phyloP scores from a whole-genome alignment of 177 flowering plant genomes.

The Telopea speciosissima region DNA sequence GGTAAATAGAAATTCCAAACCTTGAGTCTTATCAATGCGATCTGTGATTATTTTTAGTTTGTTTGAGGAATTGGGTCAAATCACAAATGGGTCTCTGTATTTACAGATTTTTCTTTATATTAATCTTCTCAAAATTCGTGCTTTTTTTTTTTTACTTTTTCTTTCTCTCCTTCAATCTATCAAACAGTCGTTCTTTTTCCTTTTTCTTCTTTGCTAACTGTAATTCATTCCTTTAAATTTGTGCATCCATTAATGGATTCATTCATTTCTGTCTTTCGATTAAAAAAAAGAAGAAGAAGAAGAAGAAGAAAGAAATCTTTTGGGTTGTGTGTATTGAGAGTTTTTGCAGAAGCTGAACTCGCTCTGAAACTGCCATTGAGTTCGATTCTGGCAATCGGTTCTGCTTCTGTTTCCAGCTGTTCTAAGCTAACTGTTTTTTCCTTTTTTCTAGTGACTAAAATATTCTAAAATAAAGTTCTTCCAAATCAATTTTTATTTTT shows the following conservation, averaged over 20 bases:
- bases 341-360: background rate
- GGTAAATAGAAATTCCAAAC: constrained; percentile 3
- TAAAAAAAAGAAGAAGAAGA: too few relatives aligned
- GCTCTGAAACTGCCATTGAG: background rate
- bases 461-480: constrained; percentile 3
- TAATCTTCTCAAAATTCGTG: background rate
- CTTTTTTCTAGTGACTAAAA: constrained; percentile 4
- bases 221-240: constrained; percentile 14
- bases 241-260: constrained; percentile 17
- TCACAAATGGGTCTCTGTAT: constrained; percentile 10
- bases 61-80: constrained; percentile 11
- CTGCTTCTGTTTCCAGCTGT: constrained; percentile 11
- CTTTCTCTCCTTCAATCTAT: too few relatives aligned
- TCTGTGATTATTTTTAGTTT: constrained; percentile 9
- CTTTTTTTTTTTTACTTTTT: background rate
- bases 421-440: constrained; percentile 5
- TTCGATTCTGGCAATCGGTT: constrained; percentile 2
- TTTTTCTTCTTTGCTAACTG: constrained; percentile 16
- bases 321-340: constrained; percentile 6
- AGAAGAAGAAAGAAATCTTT: background rate
- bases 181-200: background rate
- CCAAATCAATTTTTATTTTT: constrained; percentile 2
- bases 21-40: background rate
- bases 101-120: constrained; percentile 12
- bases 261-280: background rate